These are phyloP conservation scores for Onygena corvina DNA, from an alignment of 2,329 filamentous ascomycete species.

Conservation along the genomic window DNA sequence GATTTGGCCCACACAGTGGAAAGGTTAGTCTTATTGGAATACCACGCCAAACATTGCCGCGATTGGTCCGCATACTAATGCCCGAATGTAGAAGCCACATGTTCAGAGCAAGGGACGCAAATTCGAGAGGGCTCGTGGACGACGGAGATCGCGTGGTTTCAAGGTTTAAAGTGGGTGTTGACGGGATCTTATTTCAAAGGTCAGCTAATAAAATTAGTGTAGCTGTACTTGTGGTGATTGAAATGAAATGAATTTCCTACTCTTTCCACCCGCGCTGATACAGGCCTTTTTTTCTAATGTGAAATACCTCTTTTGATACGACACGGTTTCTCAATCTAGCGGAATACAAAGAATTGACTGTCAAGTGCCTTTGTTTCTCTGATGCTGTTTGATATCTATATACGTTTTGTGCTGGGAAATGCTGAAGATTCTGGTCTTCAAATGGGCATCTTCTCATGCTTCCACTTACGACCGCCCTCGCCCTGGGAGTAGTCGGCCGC, in stretches of 20 bases:
- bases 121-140: slow-evolving; percentile 98
- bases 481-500: slow-evolving; percentile 56
- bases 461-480: slow-evolving; percentile 43
- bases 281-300: slow-evolving; percentile 1
- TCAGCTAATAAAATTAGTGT: slow-evolving; percentile 11
- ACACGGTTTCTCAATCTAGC: background rate
- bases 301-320: slow-evolving; percentile 1
- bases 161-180: slow-evolving; percentile 66
- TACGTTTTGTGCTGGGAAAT: background rate
- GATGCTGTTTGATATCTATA: background rate
- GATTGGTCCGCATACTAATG: slow-evolving; percentile 2
- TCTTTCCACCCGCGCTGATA: background rate
- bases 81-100: slow-evolving; percentile 65
- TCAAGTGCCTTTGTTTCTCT: background rate
- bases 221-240: slow-evolving; percentile 11
- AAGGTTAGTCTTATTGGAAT: slow-evolving; percentile 53
- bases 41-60: background rate
- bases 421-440: slow-evolving; percentile 6
- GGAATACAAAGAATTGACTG: background rate
- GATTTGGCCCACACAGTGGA: slow-evolving; percentile 93
- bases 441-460: slow-evolving; percentile 41
- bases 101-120: slow-evolving; percentile 98
- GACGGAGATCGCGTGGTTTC: slow-evolving; percentile 97
- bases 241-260: slow-evolving; percentile 13
- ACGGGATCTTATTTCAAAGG: slow-evolving; percentile 16